A percentile compares a stretch with the other conserved stretches of the same genome.
Conservation (phyloP, 352 stramenopile genomes). For the Phytophthora podocarpi region DNA sequence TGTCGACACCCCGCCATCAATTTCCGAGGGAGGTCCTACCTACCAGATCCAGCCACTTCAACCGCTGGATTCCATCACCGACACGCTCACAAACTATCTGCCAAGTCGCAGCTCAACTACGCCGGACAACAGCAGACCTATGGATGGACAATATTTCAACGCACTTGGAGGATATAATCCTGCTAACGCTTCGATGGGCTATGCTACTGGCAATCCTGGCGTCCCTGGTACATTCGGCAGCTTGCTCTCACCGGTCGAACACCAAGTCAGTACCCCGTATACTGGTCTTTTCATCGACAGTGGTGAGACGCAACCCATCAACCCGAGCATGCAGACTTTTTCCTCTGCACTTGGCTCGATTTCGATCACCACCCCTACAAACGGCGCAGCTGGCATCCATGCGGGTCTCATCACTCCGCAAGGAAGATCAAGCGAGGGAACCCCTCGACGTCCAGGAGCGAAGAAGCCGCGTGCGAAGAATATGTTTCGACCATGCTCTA, state of each 20-base stretch:
- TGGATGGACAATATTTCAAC: slow-evolving; percentile 30
- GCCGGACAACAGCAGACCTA: background rate
- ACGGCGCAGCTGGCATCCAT: slow-evolving; percentile 12
- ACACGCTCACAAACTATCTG: slow-evolving; percentile 49
- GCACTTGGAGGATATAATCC: slow-evolving; percentile 18
- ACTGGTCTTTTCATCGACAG: slow-evolving; percentile 36
- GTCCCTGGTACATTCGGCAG: slow-evolving; percentile 9
- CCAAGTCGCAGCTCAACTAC: slow-evolving; percentile 16
- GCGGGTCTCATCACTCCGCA: slow-evolving; percentile 35
- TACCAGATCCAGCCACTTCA: slow-evolving; percentile 41
- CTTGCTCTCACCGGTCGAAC: slow-evolving; percentile 19
- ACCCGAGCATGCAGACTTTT: slow-evolving; percentile 27
- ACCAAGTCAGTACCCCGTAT: slow-evolving; percentile 14
- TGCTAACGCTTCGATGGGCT: slow-evolving; percentile 8
- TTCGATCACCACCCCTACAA: slow-evolving; percentile 29
- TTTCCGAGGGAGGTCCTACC: background rate
- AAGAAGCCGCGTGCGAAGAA: slow-evolving; percentile 82
- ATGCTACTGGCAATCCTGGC: background rate
- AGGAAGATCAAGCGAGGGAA: slow-evolving; percentile 3
- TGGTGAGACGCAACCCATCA: slow-evolving; percentile 6
- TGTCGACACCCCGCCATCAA: slow-evolving; percentile 3
- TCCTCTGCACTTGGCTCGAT: slow-evolving; percentile 29
- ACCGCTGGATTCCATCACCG: slow-evolving; percentile 30
- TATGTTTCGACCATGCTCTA: slow-evolving; percentile 66
- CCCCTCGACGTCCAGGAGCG: slow-evolving; percentile 30